Percentiles rank a stretch among this genome's conserved stretches.
phyloP scores from a whole-genome alignment of 495 filamentous ascomycete genomes.

The Hamigera avellanea region DNA sequence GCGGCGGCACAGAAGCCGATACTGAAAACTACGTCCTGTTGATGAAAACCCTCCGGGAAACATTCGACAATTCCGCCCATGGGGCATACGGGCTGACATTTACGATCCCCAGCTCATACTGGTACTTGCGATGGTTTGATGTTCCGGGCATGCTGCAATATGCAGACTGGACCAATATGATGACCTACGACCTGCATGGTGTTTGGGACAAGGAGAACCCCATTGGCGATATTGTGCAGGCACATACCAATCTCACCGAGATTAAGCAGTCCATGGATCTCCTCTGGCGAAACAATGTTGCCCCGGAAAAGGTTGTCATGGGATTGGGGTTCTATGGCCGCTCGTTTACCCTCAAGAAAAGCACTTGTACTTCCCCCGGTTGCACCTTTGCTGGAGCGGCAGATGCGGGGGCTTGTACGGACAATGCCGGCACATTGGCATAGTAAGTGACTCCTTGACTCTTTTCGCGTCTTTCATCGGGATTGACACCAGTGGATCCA shows the following conservation, averaged over 20 bases:
- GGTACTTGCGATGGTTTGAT: conserved; percentile 43
- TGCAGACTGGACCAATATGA: conserved; percentile 45
- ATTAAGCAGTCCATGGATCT: conserved; percentile 19
- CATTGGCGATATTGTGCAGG: conserved; percentile 7
- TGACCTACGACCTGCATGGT: conserved; percentile 41
- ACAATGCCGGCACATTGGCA: conserved; percentile 1
- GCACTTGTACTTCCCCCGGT: conserved; percentile 8
- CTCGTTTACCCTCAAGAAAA: conserved; percentile 12
- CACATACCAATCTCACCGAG: conserved; percentile 27
- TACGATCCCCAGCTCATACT: conserved; percentile 35
- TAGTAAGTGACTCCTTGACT: not conserved
- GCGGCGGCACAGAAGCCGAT: conserved; percentile 30
- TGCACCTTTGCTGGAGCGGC: conserved; percentile 14
- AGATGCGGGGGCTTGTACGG: conserved; percentile 18
- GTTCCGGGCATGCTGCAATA: conserved; percentile 17
- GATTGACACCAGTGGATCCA: too few relatives aligned
- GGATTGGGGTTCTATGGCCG: conserved; percentile 31
- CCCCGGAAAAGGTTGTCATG: conserved; percentile 23
- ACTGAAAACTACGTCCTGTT: conserved; percentile 29
- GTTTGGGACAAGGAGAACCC: conserved; percentile 14
- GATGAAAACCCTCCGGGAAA: conserved; percentile 17
- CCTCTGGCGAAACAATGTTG: conserved; percentile 22
- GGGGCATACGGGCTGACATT: conserved; percentile 33
- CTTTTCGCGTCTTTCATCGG: conserved; percentile 13
- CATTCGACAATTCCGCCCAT: too few relatives aligned